Evolutionary conservation across 805 yeast genomes (phyloP).

Genomic region (Teunomyces atbi): DNA sequence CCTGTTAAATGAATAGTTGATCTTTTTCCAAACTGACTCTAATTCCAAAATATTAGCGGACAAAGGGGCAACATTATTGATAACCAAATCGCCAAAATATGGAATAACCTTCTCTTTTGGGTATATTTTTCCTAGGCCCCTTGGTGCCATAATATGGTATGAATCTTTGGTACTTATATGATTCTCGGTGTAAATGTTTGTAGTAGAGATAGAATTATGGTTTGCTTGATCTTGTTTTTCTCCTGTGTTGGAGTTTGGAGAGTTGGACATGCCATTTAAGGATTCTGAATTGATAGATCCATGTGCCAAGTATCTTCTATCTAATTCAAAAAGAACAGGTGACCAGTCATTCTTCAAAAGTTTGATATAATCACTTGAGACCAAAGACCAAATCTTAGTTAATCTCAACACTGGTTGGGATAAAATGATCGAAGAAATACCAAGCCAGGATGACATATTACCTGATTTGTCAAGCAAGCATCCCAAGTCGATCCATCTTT

Average conservation of each 20-base stretch:
- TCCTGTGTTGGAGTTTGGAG: slow-evolving; percentile 3
- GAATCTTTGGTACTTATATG: slow-evolving; percentile 41
- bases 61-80: slow-evolving; percentile 34
- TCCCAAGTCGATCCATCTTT: slow-evolving; percentile 86
- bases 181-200: slow-evolving; percentile 18
- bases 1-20: slow-evolving; percentile 69
- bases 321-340: slow-evolving; percentile 86
- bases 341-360: slow-evolving; percentile 82
- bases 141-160: slow-evolving; percentile 78
- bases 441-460: slow-evolving; percentile 93
- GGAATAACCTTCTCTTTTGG: slow-evolving; percentile 81
- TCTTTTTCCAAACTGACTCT: slow-evolving; percentile 63
- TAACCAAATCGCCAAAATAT: slow-evolving; percentile 81
- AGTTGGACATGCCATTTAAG: slow-evolving; percentile 7
- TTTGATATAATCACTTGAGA: slow-evolving; percentile 57
- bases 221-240: not conserved
- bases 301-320: slow-evolving; percentile 60
- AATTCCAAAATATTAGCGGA: slow-evolving; percentile 48
- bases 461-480: slow-evolving; percentile 73
- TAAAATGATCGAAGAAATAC: slow-evolving; percentile 79
- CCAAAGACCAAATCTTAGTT: slow-evolving; percentile 69
- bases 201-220: not conserved
- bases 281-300: slow-evolving; percentile 16
- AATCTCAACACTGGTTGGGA: slow-evolving; percentile 80
- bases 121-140: slow-evolving; percentile 76